Evolutionary conservation across 2,329 filamentous ascomycete genomes (phyloP), one percentile per base, ranked within the genome.

Genomic region (Orbilia blumenaviensis): DNA sequence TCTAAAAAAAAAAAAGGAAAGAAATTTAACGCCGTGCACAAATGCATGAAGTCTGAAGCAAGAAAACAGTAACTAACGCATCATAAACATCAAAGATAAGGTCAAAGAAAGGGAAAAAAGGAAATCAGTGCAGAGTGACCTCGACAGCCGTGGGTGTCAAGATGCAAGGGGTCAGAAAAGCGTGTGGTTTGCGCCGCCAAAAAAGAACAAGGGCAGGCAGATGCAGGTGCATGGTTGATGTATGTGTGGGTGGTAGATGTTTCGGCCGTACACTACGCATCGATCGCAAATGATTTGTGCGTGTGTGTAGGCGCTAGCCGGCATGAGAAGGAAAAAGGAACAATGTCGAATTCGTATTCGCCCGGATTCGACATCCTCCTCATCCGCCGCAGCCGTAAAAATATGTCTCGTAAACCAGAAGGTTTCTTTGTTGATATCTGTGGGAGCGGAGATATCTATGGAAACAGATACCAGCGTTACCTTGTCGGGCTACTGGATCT

Each of bases 351-450:
- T 60, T 50, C 29, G 48, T 46, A 64, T 66, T 56, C 67, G 67
- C 48, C 8, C 42, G 60, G 44, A 32, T 72, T 38, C 38, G 38
- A 72, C 25, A 21, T 54, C 56, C 56, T 61, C 46, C n/a, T 18
- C 9, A 61, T 16, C 29, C 52, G 12, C 46, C 9, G 41, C 44
- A 56, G 54, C 69, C 50, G 44, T 41, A 46, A 12, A 25, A 27
- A 29, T 27, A 23, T 75, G 71, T 75, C 71, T 75, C 71, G 71
- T 75, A 75, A 75, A 75, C 71, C 71, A 75, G 71, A 75, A 56
- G 32, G 29, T 32, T n/a, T n/a, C n/a, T 42, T 42, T 16, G 38
- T 54, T 38, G 16, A 56, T 56, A 56, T 38, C 52, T 56, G 32
- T 56, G 52, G 21, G 52, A 56, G 32, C 52, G 52, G 29, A 56